Base-by-base conservation (phyloP, 2,329 filamentous ascomycete genomes). In the Beauveria bassiana region DNA sequence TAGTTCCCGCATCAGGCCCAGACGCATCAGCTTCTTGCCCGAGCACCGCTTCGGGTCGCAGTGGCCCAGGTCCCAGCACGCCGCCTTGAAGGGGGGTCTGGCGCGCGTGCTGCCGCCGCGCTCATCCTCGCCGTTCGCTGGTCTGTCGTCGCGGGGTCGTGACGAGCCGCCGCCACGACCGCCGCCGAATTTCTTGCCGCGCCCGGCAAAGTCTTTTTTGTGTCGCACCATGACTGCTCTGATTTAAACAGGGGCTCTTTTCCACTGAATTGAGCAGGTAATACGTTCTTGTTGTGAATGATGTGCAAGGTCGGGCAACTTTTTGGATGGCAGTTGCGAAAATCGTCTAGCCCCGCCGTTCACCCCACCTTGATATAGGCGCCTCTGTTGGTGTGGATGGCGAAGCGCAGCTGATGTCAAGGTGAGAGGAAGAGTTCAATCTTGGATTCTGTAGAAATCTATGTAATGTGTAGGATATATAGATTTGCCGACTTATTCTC, bases 41-140 rank as follows among this genome's bases (percentile, higher is more conserved):
- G 93, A 97, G 77, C 95, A 99, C 68, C 93, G 83, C 75, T 97
- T 98, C 9, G 93, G 91, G 71, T 99, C 95, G 79, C 95, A 99
- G 78, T 99, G 95, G 64, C 93, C 93, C 40, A 99, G 82, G 71
- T 99, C 95, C 95, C 95, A 99, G 74, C 93, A 97, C 63, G 93
- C 95, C 54, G 95, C 93, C 77, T 96, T 96, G 83, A 93, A 97
- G 24, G 78, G 70, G 45, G 77, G 86, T 65, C 69, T 83, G 54
- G 69, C 64, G 60, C 55, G 57, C 53, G 69, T 63, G 60, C 55
- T 54, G 50, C 58, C 22, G 47, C 8, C 20, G 28, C 18, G 16
- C 26, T 20, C 70, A 59, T 75, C 68, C 65, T 73, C 66, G 67
- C 68, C 67, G 59, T 78, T 20, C 26, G 18, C 73, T 64, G 75